phyloP scores from a whole-genome alignment of 352 stramenopile genomes.

The Globisporangium solare region DNA sequence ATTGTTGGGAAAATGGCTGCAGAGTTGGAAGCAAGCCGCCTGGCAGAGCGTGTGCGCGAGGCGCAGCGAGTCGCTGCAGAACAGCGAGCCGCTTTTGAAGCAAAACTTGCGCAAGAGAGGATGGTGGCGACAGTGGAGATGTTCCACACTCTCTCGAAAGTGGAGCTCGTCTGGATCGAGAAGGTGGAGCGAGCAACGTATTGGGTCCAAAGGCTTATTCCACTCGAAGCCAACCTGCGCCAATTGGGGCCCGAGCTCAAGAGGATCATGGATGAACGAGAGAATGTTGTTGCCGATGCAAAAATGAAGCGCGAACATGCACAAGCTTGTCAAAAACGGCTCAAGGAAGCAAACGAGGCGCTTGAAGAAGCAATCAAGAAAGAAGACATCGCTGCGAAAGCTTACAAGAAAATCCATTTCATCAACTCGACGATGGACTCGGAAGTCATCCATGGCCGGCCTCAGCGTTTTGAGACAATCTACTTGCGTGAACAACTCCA shows the following conservation, averaged over 20 bases:
- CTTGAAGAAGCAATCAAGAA: constrained; percentile 31
- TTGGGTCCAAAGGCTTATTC: constrained; percentile 22
- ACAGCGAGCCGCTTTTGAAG: constrained; percentile 36
- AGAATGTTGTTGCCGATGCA: constrained; percentile 53
- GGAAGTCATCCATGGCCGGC: constrained; percentile 52
- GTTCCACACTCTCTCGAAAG: constrained; percentile 25
- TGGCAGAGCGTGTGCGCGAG: constrained; percentile 41
- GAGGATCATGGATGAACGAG: constrained; percentile 38
- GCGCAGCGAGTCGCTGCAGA: constrained; percentile 40
- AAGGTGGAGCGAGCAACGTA: constrained; percentile 32
- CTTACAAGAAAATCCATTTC: constrained; percentile 43
- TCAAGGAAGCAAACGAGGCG: constrained; percentile 25
- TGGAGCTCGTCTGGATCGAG: constrained; percentile 52
- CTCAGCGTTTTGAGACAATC: constrained; percentile 54
- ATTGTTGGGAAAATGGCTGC: constrained; percentile 40
- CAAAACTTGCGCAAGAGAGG: constrained; percentile 54
- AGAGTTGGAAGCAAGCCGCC: constrained; percentile 35
- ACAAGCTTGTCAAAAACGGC: constrained; percentile 31
- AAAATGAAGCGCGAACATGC: constrained; percentile 42
- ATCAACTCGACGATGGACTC: constrained; percentile 65
- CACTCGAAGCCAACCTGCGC: constrained; percentile 26
- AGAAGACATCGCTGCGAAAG: constrained; percentile 27
- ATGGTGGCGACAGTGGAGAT: constrained; percentile 65
- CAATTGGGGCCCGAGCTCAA: constrained; percentile 38
- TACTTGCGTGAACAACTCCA: constrained; percentile 62